Evolutionary conservation across 176 grass and related monocot genomes (phyloP).

Genomic region (Aegilops sharonensis): DNA sequence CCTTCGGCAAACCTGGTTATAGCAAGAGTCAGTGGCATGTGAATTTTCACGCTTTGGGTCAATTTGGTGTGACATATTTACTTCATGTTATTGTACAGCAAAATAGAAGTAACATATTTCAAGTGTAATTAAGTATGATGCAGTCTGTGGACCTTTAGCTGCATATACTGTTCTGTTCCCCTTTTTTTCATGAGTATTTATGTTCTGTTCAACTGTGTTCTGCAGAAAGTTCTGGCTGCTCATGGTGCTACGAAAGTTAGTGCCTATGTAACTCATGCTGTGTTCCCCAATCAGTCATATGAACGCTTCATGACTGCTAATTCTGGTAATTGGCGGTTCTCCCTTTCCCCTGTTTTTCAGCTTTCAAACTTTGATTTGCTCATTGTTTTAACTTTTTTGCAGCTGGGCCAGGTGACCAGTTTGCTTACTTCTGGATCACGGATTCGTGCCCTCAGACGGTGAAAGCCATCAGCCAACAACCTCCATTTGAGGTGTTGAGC

Average conservation of each 20-base stretch:
- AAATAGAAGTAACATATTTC: not conserved
- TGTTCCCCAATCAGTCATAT: conserved; percentile 82
- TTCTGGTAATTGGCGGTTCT: conserved; percentile 53
- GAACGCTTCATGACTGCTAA: conserved; percentile 56
- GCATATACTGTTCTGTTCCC: not conserved
- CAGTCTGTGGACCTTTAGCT: not conserved
- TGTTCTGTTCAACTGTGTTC: not conserved
- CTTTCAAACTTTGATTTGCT: not conserved
- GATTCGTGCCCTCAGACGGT: conserved; percentile 84
- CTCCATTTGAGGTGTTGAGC: conserved; percentile 91
- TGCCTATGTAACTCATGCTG: conserved; percentile 95
- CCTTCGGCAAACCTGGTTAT: not conserved
- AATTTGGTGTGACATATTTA: not conserved
- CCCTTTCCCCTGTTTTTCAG: not conserved
- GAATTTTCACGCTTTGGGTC: not conserved
- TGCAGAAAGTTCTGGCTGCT: conserved; percentile 50
- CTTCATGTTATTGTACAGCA: not conserved
- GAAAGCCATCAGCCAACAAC: conserved; percentile 55
- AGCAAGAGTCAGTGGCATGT: not conserved
- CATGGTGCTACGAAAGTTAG: conserved; percentile 87
- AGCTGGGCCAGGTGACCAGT: conserved; percentile 47
- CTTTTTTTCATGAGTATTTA: not conserved
- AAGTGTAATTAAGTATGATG: not conserved
- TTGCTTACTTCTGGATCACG: conserved; percentile 86
- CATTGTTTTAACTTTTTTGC: not conserved